Percentiles rank a stretch among this genome's conserved stretches.
Conservation (phyloP, 78 protist species). For the Tieghemostelium lacteum region DNA sequence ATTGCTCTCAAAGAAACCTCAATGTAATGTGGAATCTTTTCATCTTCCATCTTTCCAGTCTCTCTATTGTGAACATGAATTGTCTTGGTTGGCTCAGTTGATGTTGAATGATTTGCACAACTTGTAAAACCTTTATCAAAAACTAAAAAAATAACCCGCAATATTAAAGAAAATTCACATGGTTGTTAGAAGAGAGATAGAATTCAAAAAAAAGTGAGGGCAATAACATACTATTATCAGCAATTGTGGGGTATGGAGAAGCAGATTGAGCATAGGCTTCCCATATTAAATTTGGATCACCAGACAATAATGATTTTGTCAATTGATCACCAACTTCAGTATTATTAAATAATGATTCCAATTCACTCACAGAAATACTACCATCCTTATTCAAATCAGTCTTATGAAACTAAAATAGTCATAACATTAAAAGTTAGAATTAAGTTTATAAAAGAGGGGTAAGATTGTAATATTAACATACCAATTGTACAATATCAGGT, state of each 20-base stretch:
- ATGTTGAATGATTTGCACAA: background rate
- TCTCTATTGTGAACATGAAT: constrained; percentile 63
- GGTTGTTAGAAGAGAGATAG: background rate
- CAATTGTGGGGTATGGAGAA: constrained; percentile 53
- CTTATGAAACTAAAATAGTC: constrained; percentile 23
- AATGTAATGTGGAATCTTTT: constrained; percentile 78
- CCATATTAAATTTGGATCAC: constrained; percentile 51
- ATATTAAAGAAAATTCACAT: background rate
- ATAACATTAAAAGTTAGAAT: background rate
- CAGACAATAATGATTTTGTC: constrained; percentile 10
- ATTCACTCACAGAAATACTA: constrained; percentile 30
- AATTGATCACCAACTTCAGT: constrained; percentile 35
- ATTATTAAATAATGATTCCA: constrained; percentile 9
- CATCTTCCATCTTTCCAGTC: constrained; percentile 72
- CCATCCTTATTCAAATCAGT: constrained; percentile 56
- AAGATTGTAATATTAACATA: background rate
- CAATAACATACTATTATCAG: constrained; percentile 44
- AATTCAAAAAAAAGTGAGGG: background rate
- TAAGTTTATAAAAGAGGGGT: background rate
- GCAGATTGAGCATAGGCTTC: constrained; percentile 55
- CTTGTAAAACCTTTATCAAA: constrained; percentile 14
- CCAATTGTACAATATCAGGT: constrained; percentile 31
- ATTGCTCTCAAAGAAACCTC: constrained; percentile 61
- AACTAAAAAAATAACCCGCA: background rate
- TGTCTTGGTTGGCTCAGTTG: background rate